Conservation (phyloP, 352 stramenopile species). For the Pseudoperonospora humuli region DNA sequence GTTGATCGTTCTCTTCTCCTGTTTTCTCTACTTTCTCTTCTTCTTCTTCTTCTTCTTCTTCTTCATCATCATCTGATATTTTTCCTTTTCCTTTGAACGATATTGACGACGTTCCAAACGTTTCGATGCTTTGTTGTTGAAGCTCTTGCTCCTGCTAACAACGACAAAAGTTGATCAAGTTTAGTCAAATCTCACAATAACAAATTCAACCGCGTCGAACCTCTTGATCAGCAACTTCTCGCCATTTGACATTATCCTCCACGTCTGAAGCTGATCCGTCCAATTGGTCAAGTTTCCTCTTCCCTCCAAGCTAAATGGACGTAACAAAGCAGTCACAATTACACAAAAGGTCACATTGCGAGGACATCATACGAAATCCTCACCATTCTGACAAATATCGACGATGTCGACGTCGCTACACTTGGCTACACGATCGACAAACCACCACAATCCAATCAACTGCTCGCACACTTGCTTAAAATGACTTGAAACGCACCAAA, state of each 20-base stretch:
- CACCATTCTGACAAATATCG: slow-evolving; percentile 35
- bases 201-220: neutral
- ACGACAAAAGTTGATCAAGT: neutral
- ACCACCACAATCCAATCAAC: slow-evolving; percentile 1
- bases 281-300: slow-evolving; percentile 28
- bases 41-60: neutral
- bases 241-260: slow-evolving; percentile 12
- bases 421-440: slow-evolving; percentile 7
- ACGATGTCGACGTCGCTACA: slow-evolving; percentile 11
- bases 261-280: slow-evolving; percentile 22
- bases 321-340: too few species aligned
- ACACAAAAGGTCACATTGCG: too few species aligned
- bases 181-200: neutral
- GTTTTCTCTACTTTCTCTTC: neutral
- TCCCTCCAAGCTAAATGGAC: slow-evolving; percentile 33
- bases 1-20: neutral
- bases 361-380: too few species aligned
- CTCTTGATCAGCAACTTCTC: slow-evolving; percentile 6
- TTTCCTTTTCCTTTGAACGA: neutral
- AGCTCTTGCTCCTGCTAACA: neutral
- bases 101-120: neutral
- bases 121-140: neutral
- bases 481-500: slow-evolving; percentile 8
- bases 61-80: neutral
- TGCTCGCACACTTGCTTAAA: neutral